Base-by-base conservation (phyloP, 306 rosid species). In the Cicer pinnatifidum region DNA sequence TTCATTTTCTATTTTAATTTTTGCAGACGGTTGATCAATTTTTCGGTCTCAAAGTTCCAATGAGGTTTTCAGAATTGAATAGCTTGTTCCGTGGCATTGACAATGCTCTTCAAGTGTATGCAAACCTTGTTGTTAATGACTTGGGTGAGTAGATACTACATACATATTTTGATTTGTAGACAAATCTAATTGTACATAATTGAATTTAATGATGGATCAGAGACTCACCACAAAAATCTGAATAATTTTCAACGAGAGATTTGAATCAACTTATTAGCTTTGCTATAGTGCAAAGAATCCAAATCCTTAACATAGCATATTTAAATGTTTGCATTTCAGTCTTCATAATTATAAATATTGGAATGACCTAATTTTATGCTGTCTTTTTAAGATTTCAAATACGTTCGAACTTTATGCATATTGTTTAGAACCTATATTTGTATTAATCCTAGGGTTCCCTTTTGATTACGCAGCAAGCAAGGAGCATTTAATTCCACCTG, bases 11-110 rank as follows among this genome's bases (percentile, higher is more conserved):
- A 64, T 77, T 50, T 69, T 72, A 66, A 67, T 75, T 67, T 38
- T 28, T 84, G 92, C 96, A 94, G 99, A 91, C 97, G 0, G 93
- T 91, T 60, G 99, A 94, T 82, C 99, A 94, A 67, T 94, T 94
- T 84, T 94, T 94, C 50, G 89, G 83, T 72, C 91, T 89, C 51
- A 92, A 94, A 83, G 99, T 94, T 80, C 99, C 99, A 52, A 94
- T 94, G 99, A 84, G 99, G 82, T 72, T 89, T 81, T 75, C 97
- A 69, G 99, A 94, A 79, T 73, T 94, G 84, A 91, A 76, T 83
- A 74, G 96, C 83, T 78, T 94, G 87, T 88, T 89, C 78, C 96
- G 99, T 33, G 99, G 99, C 67, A 85, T 94, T 3, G 99, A 94
- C 86, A 94, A 94, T 86, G 97, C 93, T 41, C 92, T 91, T 86